phyloP scores from a whole-genome alignment of 768 basidiomycete species.

The Podaxis sp. region DNA sequence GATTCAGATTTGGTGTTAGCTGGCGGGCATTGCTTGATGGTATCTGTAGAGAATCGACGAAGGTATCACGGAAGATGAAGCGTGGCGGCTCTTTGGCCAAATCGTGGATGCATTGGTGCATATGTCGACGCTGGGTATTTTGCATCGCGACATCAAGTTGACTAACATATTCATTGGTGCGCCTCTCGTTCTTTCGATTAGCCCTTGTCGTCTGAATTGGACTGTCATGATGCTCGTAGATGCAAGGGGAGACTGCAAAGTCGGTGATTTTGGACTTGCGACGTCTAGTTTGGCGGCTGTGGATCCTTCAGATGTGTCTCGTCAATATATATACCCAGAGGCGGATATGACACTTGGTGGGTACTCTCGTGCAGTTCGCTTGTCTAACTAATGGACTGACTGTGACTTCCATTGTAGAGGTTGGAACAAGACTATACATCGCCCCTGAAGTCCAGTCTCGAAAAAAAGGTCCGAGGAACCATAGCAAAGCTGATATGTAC shows the following conservation, averaged over 20 bases:
- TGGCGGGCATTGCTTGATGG: neutral
- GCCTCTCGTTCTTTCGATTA: constrained; percentile 19
- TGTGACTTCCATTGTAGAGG: constrained; percentile 45
- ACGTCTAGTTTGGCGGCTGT: constrained; percentile 80
- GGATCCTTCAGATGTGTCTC: constrained; percentile 67
- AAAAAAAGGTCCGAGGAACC: constrained; percentile 66
- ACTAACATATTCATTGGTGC: constrained; percentile 93
- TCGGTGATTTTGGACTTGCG: constrained; percentile 93
- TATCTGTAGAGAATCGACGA: constrained; percentile 67
- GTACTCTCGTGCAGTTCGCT: constrained; percentile 11
- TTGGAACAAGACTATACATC: constrained; percentile 89
- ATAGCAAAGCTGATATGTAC: constrained; percentile 92
- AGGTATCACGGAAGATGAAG: constrained; percentile 79
- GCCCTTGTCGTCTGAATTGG: neutral
- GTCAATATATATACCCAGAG: constrained; percentile 44
- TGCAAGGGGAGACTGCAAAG: constrained; percentile 83
- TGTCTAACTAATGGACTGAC: neutral
- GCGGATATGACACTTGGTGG: constrained; percentile 76
- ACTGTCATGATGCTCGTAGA: constrained; percentile 41
- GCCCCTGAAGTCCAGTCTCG: constrained; percentile 84
- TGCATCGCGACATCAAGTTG: constrained; percentile 89
- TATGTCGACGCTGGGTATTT: constrained; percentile 84
- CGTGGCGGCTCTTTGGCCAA: constrained; percentile 89
- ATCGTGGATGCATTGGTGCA: constrained; percentile 88
- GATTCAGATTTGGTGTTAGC: neutral